Base-by-base conservation (phyloP, 345 rosid species). In the Aquilaria malaccensis region DNA sequence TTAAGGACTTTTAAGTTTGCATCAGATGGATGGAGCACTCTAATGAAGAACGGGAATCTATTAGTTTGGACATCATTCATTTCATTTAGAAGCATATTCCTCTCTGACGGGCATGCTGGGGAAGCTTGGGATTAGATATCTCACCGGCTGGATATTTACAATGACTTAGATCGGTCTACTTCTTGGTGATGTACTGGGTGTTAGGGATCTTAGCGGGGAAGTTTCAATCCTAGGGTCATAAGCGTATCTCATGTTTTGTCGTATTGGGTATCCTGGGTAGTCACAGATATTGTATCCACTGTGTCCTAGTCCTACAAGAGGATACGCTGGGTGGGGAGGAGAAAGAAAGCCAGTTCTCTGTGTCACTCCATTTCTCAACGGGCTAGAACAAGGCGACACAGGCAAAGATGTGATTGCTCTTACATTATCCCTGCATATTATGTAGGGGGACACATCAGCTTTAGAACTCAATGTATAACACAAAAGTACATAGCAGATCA, bases 331-430 rank as follows among this genome's bases (percentile, higher is more conserved):
- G 64, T 84, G 97, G 61, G 90, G 85, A 67, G 98, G 99, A 13
- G 97, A 94, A 47, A 82, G 81, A 60, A 67, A 79, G 76, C 92
- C 80, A 62, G 90, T 89, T 72, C 65, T 81, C 57, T 81, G 75
- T 30, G 92, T 80, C 0, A 86, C 75, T 59, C 86, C 92, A 45
- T 64, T 54, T 41, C 99, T 76, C 66, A 89, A 70, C 0, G 99
- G 99, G 69, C 99, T 94, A 61, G 99, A 81, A 75, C 80, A 79
- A 33, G 96, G 99, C 61, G 99, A 94, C 37, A 84, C 97, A 0
- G 97, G 99, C 70, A 86, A 74, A 2, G 99, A 94, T 0, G 92
- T 74, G 45, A 85, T 90, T 66, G 69, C 76, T 76, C 92, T 84
- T 51, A 61, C 74, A 58, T 79, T 85, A 64, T 86, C 96, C 76